Conservation (phyloP, 805 yeast species). For the Torulaspora quercuum region DNA sequence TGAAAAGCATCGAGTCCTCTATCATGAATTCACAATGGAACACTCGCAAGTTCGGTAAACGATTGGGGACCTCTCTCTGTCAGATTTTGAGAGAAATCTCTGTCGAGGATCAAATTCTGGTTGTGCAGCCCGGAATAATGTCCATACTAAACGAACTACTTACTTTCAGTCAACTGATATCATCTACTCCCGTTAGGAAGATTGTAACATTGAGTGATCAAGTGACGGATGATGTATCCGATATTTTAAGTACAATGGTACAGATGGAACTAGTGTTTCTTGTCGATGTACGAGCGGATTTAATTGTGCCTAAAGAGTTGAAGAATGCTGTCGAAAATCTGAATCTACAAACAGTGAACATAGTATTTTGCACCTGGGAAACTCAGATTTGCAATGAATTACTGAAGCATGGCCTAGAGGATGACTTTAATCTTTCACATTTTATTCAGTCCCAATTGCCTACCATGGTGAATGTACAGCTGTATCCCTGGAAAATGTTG, state of each 20-base stretch:
- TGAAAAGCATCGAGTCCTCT: background rate
- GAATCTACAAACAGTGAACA: conserved; percentile 7
- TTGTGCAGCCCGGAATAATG: conserved; percentile 26
- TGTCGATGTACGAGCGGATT: conserved; percentile 29
- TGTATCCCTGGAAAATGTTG: conserved; percentile 25
- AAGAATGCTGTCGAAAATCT: conserved; percentile 7
- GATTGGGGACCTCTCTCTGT: conserved; percentile 18
- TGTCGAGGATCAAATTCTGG: conserved; percentile 20
- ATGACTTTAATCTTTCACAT: conserved; percentile 20
- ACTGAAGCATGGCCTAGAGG: conserved; percentile 1
- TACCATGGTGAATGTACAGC: conserved; percentile 6
- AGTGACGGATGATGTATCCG: conserved; percentile 16
- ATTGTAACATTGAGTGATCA: conserved; percentile 27
- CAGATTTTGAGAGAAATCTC: conserved; percentile 17
- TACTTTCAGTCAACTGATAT: conserved; percentile 30
- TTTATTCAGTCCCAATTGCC: conserved; percentile 24
- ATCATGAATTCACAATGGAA: conserved; percentile 28
- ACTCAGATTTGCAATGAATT: conserved; percentile 16
- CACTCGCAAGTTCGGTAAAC: conserved; percentile 26
- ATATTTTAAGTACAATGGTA: conserved; percentile 12
- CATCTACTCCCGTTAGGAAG: conserved; percentile 28
- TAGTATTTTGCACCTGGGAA: conserved; percentile 23
- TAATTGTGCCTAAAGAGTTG: conserved; percentile 19
- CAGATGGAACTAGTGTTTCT: conserved; percentile 25
- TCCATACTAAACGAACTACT: conserved; percentile 24